These are phyloP conservation scores for Ceratocystis cubensis DNA, from an alignment of 2,329 filamentous ascomycete species.

Conservation along the genomic window DNA sequence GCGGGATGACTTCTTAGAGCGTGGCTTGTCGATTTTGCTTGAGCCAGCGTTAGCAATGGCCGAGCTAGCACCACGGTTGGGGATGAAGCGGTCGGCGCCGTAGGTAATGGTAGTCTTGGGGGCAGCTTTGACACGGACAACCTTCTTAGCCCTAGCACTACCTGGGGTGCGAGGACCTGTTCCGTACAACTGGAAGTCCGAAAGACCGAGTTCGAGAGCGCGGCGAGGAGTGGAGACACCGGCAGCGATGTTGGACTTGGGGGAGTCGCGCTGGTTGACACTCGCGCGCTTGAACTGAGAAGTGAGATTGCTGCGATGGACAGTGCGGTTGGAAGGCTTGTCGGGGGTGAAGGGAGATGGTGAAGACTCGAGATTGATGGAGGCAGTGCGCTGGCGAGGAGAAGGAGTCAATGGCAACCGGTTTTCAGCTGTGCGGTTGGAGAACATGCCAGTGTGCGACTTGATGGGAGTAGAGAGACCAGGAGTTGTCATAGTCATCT, in stretches of 20 bases:
- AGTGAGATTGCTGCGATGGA: constrained; percentile 68
- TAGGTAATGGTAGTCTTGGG: constrained; percentile 74
- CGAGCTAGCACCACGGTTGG: constrained; percentile 81
- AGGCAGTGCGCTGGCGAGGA: constrained; percentile 50
- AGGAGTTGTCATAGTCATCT: constrained; percentile 59
- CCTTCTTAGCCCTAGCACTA: constrained; percentile 46
- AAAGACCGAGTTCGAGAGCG: constrained; percentile 75
- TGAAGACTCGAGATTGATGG: constrained; percentile 49
- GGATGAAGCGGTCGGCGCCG: constrained; percentile 84
- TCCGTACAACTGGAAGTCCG: constrained; percentile 81
- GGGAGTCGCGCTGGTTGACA: constrained; percentile 66
- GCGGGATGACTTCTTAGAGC: constrained; percentile 55
- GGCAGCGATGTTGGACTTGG: constrained; percentile 90
- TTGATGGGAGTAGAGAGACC: constrained; percentile 83
- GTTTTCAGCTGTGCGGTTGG: constrained; percentile 81
- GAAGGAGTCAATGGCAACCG: constrained; percentile 92
- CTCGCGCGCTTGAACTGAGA: constrained; percentile 61
- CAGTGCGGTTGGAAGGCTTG: constrained; percentile 51
- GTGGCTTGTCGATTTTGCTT: constrained; percentile 67
- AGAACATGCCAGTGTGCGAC: constrained; percentile 88
- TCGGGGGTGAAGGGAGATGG: constrained; percentile 73
- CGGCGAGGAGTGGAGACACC: constrained; percentile 64
- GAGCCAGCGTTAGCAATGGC: constrained; percentile 71
- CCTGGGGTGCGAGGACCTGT: constrained; percentile 57
- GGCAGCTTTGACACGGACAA: constrained; percentile 40